Evolutionary conservation across 495 filamentous ascomycete genomes (phyloP), one percentile per base, ranked within the genome.

Genomic region (Tuber umbilicatum): DNA sequence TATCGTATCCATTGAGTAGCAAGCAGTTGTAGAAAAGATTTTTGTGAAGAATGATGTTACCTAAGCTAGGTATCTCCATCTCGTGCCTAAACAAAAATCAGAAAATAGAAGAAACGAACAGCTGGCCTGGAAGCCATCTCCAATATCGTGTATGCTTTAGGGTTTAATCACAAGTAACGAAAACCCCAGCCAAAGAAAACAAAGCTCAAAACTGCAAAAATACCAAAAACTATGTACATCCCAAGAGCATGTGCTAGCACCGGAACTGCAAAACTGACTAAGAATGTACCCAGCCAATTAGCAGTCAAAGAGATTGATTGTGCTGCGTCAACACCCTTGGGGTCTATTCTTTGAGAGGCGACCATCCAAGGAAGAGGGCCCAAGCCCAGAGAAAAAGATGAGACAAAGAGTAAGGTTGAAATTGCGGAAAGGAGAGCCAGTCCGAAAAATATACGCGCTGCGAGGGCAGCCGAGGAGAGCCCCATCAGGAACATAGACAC

Each of bases 351-450:
- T 83, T 97, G 94, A 3, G 91, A 91, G 0, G 94, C 90, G 42
- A 99, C 87, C 79, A 97, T 94, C 85, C 97, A 98, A 0, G 95
- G 96, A 2, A 99, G 90, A 0, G 95, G 96, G 0, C 95, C 96
- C 0, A 99, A 86, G 1, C 95, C 95, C n/a, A 97, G 85, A 4
- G 91, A 94, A 77, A 98, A 99, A 78, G 90, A 91, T 27, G 90
- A 87, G 10, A 97, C 95, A 79, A 98, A 99, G 31, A 92, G 82
- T 6, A 98, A 83, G 2, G 93, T 92, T 0, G 92, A 89, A 12
- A 95, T 83, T 0, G 93, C 94, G 9, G 92, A 95, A 27, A 96
- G 83, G 60, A 90, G 84, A 78, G 92, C 89, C 75, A 92, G 83
- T 45, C 87, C 85, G 73, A 88, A 88, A 47, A 88, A 84, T 68